These are phyloP conservation scores for Beauveria brongniartii DNA, from an alignment of 2,329 filamentous ascomycete genomes.

Conservation along the genomic window DNA sequence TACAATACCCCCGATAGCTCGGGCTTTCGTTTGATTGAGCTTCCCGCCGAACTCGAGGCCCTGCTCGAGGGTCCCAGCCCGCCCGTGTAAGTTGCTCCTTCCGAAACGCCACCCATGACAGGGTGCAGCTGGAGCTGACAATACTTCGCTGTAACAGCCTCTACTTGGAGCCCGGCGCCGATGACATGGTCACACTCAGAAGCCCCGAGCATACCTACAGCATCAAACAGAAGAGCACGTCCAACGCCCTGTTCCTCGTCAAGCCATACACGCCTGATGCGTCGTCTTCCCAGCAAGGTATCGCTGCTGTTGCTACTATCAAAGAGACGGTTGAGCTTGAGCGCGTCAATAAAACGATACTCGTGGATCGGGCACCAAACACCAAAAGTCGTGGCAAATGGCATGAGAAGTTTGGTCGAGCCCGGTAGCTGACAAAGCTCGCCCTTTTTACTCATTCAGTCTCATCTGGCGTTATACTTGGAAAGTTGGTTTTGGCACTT, in stretches of 20 bases:
- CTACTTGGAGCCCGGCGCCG: constrained; percentile 39
- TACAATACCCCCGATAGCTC: constrained; percentile 38
- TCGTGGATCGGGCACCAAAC: constrained; percentile 17
- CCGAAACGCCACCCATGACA: neutral
- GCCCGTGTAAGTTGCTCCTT: constrained; percentile 37
- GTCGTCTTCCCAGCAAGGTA: constrained; percentile 22
- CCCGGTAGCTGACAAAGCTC: constrained; percentile 23
- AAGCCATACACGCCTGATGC: constrained; percentile 19
- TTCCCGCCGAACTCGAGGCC: constrained; percentile 49
- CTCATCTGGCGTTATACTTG: too few species aligned
- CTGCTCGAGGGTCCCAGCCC: constrained; percentile 46
- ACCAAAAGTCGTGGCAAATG: constrained; percentile 41
- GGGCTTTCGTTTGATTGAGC: constrained; percentile 53
- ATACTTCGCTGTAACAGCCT: constrained; percentile 26
- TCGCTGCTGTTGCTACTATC: constrained; percentile 46
- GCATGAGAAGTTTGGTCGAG: constrained; percentile 51
- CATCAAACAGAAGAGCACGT: constrained; percentile 59
- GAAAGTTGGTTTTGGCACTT: too few species aligned
- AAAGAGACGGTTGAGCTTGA: constrained; percentile 57
- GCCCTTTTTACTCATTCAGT: neutral
- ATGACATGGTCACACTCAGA: constrained; percentile 41
- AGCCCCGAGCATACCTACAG: constrained; percentile 45
- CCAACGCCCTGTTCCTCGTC: constrained; percentile 55
- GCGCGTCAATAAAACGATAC: constrained; percentile 41
- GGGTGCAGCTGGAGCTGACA: neutral